Evolutionary conservation across 306 rosid species (phyloP).

Genomic region (Dryas octopetala): DNA sequence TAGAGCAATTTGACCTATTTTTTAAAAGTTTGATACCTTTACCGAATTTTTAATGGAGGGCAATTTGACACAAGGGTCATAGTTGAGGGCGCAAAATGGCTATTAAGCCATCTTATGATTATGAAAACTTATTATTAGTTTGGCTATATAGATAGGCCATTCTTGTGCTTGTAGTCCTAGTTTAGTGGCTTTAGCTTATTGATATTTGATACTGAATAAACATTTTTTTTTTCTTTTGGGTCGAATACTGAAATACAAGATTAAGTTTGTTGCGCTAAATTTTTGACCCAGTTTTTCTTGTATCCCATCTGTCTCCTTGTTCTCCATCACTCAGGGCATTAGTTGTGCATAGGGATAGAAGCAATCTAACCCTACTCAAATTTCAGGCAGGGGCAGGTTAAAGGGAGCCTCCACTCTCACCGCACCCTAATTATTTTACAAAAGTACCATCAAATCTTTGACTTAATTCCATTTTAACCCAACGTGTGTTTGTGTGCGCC

Average conservation of each 20-base stretch:
- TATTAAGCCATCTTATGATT: too few species aligned
- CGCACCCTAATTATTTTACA: constrained; percentile 1
- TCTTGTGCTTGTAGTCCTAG: background rate
- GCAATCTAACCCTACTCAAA: background rate
- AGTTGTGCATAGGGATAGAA: background rate
- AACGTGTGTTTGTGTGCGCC: background rate
- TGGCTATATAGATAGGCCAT: background rate
- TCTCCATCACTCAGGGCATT: background rate
- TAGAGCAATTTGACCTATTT: background rate
- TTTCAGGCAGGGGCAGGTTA: background rate
- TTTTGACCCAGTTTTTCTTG: background rate
- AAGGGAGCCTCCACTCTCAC: background rate
- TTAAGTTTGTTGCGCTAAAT: background rate
- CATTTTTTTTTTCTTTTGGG: background rate
- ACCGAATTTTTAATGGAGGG: too few species aligned
- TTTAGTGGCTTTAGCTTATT: background rate
- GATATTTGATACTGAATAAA: too few species aligned
- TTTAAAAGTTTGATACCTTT: background rate
- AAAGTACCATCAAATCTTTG: background rate
- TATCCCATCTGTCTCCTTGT: background rate
- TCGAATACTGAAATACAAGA: background rate
- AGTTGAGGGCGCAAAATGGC: too few species aligned
- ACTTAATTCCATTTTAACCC: background rate
- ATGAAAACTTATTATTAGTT: too few species aligned
- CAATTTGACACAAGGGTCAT: too few species aligned